Percentiles rank a stretch among this genome's conserved stretches.
Evolutionary conservation across 306 rosid genomes (phyloP).

Genomic region (Vigna angularis): DNA sequence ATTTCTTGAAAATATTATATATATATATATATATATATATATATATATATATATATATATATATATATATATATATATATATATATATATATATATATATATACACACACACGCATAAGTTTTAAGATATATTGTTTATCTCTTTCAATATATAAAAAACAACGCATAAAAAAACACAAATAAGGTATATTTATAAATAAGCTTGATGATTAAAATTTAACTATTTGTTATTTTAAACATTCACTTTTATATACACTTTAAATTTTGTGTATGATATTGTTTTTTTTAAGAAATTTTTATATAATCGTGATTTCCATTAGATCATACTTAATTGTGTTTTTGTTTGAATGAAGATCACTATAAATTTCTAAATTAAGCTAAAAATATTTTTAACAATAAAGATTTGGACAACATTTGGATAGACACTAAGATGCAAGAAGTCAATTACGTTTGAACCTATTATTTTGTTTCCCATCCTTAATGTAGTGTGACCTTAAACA

Average conservation of each 20-base stretch:
- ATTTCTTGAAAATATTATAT: no score
- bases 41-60: no score
- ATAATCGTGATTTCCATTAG: background rate
- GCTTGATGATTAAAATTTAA: background rate
- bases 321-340: background rate
- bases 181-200: no score
- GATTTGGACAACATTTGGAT: background rate
- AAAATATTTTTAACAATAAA: background rate
- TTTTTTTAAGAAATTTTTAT: background rate
- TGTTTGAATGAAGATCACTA: background rate
- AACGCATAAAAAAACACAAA: no score
- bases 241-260: background rate
- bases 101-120: no score
- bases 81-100: no score
- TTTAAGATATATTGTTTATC: no score
- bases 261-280: background rate
- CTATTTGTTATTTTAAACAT: background rate
- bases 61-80: no score
- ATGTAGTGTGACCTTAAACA: background rate
- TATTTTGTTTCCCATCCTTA: slow-evolving; percentile 3
- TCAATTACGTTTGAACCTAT: background rate
- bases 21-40: no score
- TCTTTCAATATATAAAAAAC: no score
- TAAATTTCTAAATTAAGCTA: background rate
- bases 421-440: background rate